Evolutionary conservation across 768 basidiomycete species (phyloP).

Genomic region (Xerocomellus chrysenteron): DNA sequence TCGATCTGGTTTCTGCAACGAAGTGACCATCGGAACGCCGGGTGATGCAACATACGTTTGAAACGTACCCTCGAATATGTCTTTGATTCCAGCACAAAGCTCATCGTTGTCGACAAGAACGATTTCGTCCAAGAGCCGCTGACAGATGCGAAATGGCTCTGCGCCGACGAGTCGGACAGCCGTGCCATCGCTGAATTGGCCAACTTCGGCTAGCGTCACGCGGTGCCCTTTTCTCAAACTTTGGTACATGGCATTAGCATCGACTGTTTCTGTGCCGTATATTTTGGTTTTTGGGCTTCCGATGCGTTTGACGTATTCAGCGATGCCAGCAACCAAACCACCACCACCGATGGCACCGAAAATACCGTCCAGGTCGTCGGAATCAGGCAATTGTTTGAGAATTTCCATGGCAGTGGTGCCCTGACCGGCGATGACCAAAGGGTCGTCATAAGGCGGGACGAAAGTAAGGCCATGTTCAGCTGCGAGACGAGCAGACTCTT

Average conservation of each 20-base stretch:
- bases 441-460: conserved; percentile 97
- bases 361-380: conserved; percentile 77
- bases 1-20: conserved; percentile 76
- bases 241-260: conserved; percentile 90
- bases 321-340: conserved; percentile 87
- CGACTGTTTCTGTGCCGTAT: conserved; percentile 89
- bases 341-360: conserved; percentile 95
- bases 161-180: conserved; percentile 95
- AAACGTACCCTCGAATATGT: conserved; percentile 88
- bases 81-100: conserved; percentile 97
- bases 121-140: conserved; percentile 77
- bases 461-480: conserved; percentile 74
- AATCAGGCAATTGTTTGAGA: conserved; percentile 78
- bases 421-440: conserved; percentile 94
- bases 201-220: conserved; percentile 83
- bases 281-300: conserved; percentile 81
- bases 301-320: conserved; percentile 90
- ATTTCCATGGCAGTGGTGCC: conserved; percentile 96
- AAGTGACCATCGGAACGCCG: neutral
- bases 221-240: conserved; percentile 82
- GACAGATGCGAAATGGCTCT: conserved; percentile 92
- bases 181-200: conserved; percentile 96
- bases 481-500: conserved; percentile 87
- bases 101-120: conserved; percentile 92
- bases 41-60: neutral